Percentiles rank a stretch among this genome's conserved stretches.
These are phyloP conservation scores for Aureobasidium vineae DNA, from an alignment of 2,329 filamentous ascomycete genomes.

Conservation along the genomic window DNA sequence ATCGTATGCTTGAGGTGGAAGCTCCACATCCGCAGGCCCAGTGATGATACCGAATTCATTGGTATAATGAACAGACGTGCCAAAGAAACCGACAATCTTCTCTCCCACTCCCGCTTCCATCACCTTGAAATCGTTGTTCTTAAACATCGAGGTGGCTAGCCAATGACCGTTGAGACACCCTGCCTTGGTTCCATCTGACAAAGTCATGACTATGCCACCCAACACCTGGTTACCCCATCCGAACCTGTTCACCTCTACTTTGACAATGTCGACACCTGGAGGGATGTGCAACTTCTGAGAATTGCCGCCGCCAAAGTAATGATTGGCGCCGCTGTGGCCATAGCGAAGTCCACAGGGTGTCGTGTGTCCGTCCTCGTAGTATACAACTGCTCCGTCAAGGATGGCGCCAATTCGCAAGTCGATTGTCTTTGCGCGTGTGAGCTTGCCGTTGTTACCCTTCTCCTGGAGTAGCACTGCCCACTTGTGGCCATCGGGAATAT, in stretches of 20 bases:
- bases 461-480: slow-evolving; percentile 31
- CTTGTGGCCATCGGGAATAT: slow-evolving; percentile 9
- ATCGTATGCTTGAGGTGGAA: slow-evolving; percentile 46
- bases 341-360: slow-evolving; percentile 45
- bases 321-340: slow-evolving; percentile 32
- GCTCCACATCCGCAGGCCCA: slow-evolving; percentile 41
- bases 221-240: slow-evolving; percentile 28
- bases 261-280: slow-evolving; percentile 35
- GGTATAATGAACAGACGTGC: slow-evolving; percentile 40
- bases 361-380: slow-evolving; percentile 47
- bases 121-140: slow-evolving; percentile 29
- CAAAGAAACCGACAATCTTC: slow-evolving; percentile 50
- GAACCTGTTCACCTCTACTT: slow-evolving; percentile 36
- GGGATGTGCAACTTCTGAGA: slow-evolving; percentile 37
- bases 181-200: slow-evolving; percentile 36
- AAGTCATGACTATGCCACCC: slow-evolving; percentile 37
- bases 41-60: slow-evolving; percentile 52
- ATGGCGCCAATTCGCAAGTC: slow-evolving; percentile 48
- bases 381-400: slow-evolving; percentile 49
- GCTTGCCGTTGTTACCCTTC: slow-evolving; percentile 34
- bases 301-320: slow-evolving; percentile 39
- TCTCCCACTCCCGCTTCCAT: slow-evolving; percentile 40
- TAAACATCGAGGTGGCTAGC: neutral
- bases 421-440: slow-evolving; percentile 45
- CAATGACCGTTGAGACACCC: slow-evolving; percentile 36